Conservation (phyloP, 2,329 filamentous ascomycete species). For the Aureobasidium mangrovei region DNA sequence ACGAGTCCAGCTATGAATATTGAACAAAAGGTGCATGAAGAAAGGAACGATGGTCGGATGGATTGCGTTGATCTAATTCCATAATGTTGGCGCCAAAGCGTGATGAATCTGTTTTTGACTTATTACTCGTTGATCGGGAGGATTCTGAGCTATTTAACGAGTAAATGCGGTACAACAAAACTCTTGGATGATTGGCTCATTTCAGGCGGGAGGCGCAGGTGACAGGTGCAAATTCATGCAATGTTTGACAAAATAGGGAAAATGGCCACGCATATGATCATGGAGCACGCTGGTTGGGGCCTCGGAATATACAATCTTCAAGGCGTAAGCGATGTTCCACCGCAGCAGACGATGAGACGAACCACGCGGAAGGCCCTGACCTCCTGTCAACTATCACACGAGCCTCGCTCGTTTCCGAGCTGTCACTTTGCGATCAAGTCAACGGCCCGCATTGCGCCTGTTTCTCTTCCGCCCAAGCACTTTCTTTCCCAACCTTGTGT, state of each 20-base stretch:
- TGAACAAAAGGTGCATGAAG: neutral
- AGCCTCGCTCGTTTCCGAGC: slow-evolving; percentile 11
- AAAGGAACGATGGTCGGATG: neutral
- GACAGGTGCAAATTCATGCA: slow-evolving; percentile 6
- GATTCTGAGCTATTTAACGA: slow-evolving; percentile 1
- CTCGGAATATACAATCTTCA: slow-evolving; percentile 5
- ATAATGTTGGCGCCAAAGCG: slow-evolving; percentile 7
- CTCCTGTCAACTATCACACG: slow-evolving; percentile 7
- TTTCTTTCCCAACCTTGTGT: neutral
- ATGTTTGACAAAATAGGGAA: neutral
- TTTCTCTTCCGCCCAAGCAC: neutral
- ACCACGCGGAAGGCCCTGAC: slow-evolving; percentile 11
- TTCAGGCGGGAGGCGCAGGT: slow-evolving; percentile 1
- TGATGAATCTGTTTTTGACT: neutral
- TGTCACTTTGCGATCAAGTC: slow-evolving; percentile 3
- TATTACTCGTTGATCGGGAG: neutral
- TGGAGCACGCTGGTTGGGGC: neutral
- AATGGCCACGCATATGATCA: neutral
- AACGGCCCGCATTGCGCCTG: slow-evolving; percentile 6
- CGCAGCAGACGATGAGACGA: slow-evolving; percentile 12
- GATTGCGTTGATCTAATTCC: neutral
- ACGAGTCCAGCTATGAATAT: slow-evolving; percentile 2
- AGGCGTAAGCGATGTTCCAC: slow-evolving; percentile 7
- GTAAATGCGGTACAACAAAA: slow-evolving; percentile 1
- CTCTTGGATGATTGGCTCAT: slow-evolving; percentile 1